Evolutionary conservation across 1,284 basidiomycete species (phyloP), one percentile per base, ranked within the genome.

Genomic region (Athelia sp.): DNA sequence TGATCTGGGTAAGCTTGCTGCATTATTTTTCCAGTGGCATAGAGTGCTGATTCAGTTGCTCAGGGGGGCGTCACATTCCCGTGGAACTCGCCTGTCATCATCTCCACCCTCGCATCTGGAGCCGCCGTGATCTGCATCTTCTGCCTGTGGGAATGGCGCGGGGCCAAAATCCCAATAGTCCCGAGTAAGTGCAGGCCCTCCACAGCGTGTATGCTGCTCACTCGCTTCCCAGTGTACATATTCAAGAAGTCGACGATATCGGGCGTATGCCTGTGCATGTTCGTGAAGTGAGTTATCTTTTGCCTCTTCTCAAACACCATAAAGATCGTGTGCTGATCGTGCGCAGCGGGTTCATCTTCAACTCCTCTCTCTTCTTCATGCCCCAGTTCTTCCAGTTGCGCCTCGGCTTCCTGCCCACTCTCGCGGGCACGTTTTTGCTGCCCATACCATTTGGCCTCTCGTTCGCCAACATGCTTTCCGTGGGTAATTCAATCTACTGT

Each of bases 371-470:
- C 10, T 84, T 78, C 58, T 84, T 87, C 57, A 73, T 90, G 0
- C 87, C 87, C 0, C 83, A 87, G 53, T 90, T 81, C 62, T 86
- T 87, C 62, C 87, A 90, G 64, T 77, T 87, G 2, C 82, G 79
- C 2, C 67, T 84, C 17, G 82, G 80, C 2, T 83, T 75, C 53
- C 74, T 76, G 6, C 79, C 86, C 0, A 79, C 87, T 15, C 36
- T 10, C 38, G 72, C 72, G 4, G 85, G 83, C 2, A 69, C 84
- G 3, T 78, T 86, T 50, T 71, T 88, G 3, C 74, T 89, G 3
- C 83, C 85, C 0, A 68, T 87, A 17, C 72, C 87, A 18, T 68
- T 85, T 17, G 75, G 78, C 13, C 84, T 87, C 59, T 82, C 83
- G 26, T 56, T 76, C 2, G 70, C 77, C 4, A 80, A 74, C 54